Conservation (phyloP, 768 basidiomycete genomes). For the Termitomyces eurrhizus region DNA sequence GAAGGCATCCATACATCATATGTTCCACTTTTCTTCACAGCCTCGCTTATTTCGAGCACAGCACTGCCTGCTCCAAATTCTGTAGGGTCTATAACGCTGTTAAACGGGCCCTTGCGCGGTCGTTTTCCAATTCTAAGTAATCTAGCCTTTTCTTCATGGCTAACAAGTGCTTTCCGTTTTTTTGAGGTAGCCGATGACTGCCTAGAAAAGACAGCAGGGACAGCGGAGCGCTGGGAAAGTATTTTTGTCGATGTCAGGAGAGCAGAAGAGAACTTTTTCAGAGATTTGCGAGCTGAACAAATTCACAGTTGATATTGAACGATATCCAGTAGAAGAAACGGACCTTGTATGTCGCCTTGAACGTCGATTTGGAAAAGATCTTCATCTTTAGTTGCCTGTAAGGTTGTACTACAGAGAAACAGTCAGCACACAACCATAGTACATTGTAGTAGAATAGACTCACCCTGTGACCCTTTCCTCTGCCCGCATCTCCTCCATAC, state of each 20-base stretch:
- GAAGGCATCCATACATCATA: slow-evolving; percentile 60
- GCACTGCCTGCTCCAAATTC: slow-evolving; percentile 67
- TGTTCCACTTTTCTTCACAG: slow-evolving; percentile 61
- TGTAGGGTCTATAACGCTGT: slow-evolving; percentile 62
- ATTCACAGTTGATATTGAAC: background rate
- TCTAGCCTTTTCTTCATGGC: slow-evolving; percentile 67
- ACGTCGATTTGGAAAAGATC: slow-evolving; percentile 82
- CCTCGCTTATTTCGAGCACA: slow-evolving; percentile 58
- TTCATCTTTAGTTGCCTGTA: slow-evolving; percentile 65
- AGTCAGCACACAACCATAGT: background rate
- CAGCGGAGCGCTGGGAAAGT: slow-evolving; percentile 80
- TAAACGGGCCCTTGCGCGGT: slow-evolving; percentile 68
- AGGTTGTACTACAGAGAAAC: slow-evolving; percentile 39
- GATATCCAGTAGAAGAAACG: slow-evolving; percentile 15
- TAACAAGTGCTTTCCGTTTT: slow-evolving; percentile 47
- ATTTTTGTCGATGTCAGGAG: slow-evolving; percentile 73
- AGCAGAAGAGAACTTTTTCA: slow-evolving; percentile 51
- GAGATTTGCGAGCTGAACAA: slow-evolving; percentile 50
- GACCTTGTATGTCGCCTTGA: slow-evolving; percentile 73
- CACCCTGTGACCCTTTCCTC: slow-evolving; percentile 83
- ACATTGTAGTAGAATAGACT: slow-evolving; percentile 17
- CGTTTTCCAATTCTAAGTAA: slow-evolving; percentile 75
- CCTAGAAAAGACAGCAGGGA: slow-evolving; percentile 79
- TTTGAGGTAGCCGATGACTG: slow-evolving; percentile 23
- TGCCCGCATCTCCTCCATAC: slow-evolving; percentile 70